Conservation (phyloP, 2,329 filamentous ascomycete genomes). For the Xylariaceae sp. region DNA sequence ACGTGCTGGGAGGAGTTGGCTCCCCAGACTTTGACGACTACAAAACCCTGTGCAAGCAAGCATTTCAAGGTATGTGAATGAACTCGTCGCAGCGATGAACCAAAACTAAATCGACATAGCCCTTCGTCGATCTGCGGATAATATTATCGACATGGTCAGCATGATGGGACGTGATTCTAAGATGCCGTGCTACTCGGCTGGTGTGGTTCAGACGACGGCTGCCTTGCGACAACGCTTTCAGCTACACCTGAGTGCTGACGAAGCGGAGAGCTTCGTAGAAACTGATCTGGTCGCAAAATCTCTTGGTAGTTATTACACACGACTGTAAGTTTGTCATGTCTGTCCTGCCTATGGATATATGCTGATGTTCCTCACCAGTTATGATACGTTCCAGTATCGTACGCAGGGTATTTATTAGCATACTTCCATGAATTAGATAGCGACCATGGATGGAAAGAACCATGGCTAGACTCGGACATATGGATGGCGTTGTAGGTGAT, state of each 20-base stretch:
- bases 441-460: slow-evolving; percentile 3
- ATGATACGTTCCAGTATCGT: slow-evolving; percentile 83
- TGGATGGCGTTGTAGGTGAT: slow-evolving; percentile 31
- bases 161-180: slow-evolving; percentile 81
- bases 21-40: slow-evolving; percentile 70
- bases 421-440: no score
- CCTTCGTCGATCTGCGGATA: slow-evolving; percentile 71
- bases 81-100: neutral
- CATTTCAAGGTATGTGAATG: slow-evolving; percentile 64
- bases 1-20: slow-evolving; percentile 71
- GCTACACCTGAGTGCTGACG: slow-evolving; percentile 75
- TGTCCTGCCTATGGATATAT: neutral
- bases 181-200: slow-evolving; percentile 79
- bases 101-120: slow-evolving; percentile 42
- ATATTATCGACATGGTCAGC: slow-evolving; percentile 75
- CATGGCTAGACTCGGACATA: slow-evolving; percentile 28
- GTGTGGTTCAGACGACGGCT: slow-evolving; percentile 66
- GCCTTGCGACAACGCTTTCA: slow-evolving; percentile 72
- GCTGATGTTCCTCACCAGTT: slow-evolving; percentile 43
- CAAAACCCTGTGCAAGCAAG: slow-evolving; percentile 75
- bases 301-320: slow-evolving; percentile 80
- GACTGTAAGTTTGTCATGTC: slow-evolving; percentile 59
- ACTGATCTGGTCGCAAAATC: slow-evolving; percentile 76
- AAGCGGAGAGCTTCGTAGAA: slow-evolving; percentile 78
- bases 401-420: slow-evolving; percentile 79